These are phyloP conservation scores for Apiotrichum veenhuisii DNA, from an alignment of 1,284 basidiomycete genomes.

Conservation along the genomic window DNA sequence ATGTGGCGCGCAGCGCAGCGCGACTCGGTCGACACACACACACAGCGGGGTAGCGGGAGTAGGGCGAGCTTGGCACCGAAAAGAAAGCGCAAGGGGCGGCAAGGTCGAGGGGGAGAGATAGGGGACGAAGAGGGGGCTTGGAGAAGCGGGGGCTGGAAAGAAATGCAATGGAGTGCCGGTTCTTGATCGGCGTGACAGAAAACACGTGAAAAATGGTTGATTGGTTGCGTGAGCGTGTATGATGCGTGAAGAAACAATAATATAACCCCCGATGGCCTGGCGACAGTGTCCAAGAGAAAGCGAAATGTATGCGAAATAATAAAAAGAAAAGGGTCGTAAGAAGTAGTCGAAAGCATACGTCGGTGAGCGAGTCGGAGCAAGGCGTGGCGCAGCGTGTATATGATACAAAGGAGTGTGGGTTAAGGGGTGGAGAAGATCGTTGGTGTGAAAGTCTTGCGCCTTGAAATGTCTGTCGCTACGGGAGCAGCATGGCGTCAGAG, in stretches of 20 bases:
- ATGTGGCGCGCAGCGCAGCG: constrained; percentile 10
- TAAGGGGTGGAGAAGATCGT: neutral
- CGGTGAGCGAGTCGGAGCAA: neutral
- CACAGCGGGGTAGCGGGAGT: neutral
- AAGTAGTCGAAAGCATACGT: constrained; percentile 2
- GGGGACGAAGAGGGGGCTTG: neutral
- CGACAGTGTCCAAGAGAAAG: neutral
- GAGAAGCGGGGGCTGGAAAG: too few species aligned
- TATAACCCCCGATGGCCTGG: constrained; percentile 2
- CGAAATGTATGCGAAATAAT: neutral
- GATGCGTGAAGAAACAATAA: constrained; percentile 4
- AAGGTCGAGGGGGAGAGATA: neutral
- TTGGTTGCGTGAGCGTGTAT: neutral
- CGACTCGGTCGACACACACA: constrained; percentile 9
- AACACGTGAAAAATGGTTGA: neutral
- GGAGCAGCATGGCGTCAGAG: constrained; percentile 13
- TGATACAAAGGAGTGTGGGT: constrained; percentile 2
- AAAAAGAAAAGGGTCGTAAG: neutral
- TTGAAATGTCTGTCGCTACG: too few species aligned
- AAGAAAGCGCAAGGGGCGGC: neutral
- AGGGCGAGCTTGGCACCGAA: neutral
- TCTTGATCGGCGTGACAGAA: neutral
- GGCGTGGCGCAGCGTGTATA: neutral
- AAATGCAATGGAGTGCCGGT: too few species aligned
- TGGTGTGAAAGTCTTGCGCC: too few species aligned